Evolutionary conservation across 768 basidiomycete species (phyloP), one percentile per base, ranked within the genome.

Genomic region (Collybia nuda): DNA sequence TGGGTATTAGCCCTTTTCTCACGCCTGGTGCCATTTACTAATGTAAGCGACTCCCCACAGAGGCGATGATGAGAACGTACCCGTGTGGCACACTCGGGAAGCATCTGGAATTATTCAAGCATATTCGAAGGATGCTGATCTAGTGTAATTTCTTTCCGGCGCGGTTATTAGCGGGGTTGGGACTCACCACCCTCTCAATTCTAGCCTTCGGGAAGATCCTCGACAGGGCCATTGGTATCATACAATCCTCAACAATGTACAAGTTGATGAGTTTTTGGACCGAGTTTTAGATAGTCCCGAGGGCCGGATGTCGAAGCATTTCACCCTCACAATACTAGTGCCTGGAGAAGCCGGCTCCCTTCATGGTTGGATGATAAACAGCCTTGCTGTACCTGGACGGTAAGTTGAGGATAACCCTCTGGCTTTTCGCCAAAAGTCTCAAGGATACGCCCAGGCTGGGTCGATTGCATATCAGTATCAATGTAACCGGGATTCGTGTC

Each of bases 41-140:
- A 32, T 9, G 36, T 35, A 17, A 38, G 23, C 40, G 9, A 14
- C 36, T n/a, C 12, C 43, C 6, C 38, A 29, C 56, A 90, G 89
- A 17, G 88, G 87, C 2, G 73, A 73, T 32, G 94, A 97, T 61
- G 81, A 85, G 35, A 95, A 97, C 53, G 94, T 97, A 3, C 92
- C 93, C 1, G 80, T 84, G 0, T 90, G 91, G 82, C 93, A 96
- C 56, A 81, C 84, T 2, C 78, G 93, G 18, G 84, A 86, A 62
- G 71, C 79, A 9, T 72, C 88, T 2, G 73, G 76, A 21, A 67
- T 83, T 15, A 54, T 94, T 23, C 76, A 78, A 53, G 71, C 80
- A 2, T 88, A 84, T 82, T 70, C 76, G 44, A 63, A 74, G 1
- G 60, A 73, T 6, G 74, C 77, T 14, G 76, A 86, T 49, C 71